These are phyloP conservation scores for Triticum monococcum DNA, from an alignment of 176 grass and related monocot species.

Conservation along the genomic window DNA sequence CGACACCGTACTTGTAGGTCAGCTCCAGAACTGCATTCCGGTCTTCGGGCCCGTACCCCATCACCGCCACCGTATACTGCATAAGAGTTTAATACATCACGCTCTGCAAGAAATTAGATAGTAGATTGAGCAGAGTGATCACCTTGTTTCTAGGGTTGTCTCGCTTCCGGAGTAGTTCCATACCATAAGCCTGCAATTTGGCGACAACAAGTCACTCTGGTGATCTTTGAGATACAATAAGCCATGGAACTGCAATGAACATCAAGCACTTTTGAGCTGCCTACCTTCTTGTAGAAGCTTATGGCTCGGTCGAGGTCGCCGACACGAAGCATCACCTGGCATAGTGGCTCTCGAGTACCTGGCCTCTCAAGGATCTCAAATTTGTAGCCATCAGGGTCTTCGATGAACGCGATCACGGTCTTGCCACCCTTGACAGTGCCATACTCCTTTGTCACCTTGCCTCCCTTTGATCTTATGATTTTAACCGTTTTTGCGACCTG, in stretches of 20 bases:
- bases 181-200: constrained; percentile 46
- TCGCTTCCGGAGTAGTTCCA: constrained; percentile 56
- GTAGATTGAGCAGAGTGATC: neutral
- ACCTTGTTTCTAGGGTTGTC: constrained; percentile 72
- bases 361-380: constrained; percentile 80
- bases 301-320: constrained; percentile 58
- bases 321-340: constrained; percentile 77
- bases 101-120: neutral
- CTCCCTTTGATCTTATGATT: constrained; percentile 54
- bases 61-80: constrained; percentile 56
- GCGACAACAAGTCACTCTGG: neutral
- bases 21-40: constrained; percentile 57
- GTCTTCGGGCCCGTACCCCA: constrained; percentile 70
- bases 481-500: constrained; percentile 61
- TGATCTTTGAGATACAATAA: neutral
- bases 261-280: neutral
- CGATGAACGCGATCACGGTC: constrained; percentile 58
- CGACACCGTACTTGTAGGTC: constrained; percentile 63
- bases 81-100: neutral
- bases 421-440: constrained; percentile 59
- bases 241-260: neutral
- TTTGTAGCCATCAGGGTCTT: constrained; percentile 83
- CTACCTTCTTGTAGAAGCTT: constrained; percentile 70
- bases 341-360: constrained; percentile 54
- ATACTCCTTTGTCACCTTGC: constrained; percentile 60